Evolutionary conservation across 768 basidiomycete species (phyloP).

Genomic region (Cubamyces lactineus): DNA sequence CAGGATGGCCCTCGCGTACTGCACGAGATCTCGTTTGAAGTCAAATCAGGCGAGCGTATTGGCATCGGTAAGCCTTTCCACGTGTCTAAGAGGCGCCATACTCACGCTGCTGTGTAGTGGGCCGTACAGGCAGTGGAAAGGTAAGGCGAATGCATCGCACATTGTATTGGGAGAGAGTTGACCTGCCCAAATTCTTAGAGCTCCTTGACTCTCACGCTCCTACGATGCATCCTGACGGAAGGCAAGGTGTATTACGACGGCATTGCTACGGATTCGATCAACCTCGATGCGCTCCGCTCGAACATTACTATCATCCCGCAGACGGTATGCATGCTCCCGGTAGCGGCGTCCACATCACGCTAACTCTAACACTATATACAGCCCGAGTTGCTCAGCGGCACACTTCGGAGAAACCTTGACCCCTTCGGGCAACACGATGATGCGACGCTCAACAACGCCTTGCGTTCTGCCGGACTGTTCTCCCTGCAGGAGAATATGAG

Average conservation of each 20-base stretch:
- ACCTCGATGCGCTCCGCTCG: conserved; percentile 54
- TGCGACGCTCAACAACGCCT: conserved; percentile 49
- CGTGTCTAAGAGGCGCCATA: conserved; percentile 4
- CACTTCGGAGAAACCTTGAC: conserved; percentile 61
- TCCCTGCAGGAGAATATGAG: conserved; percentile 39
- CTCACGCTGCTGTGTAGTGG: conserved; percentile 42
- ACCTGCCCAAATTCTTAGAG: conserved; percentile 36
- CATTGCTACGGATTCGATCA: conserved; percentile 47
- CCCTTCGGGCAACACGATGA: conserved; percentile 62
- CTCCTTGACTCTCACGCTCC: conserved; percentile 53
- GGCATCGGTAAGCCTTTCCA: conserved; percentile 48
- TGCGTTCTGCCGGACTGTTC: conserved; percentile 52
- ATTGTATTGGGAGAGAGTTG: background rate
- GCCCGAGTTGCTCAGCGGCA: conserved; percentile 58
- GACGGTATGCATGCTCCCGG: conserved; percentile 39
- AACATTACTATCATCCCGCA: conserved; percentile 66
- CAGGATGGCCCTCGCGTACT: conserved; percentile 60
- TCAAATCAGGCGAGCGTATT: conserved; percentile 60
- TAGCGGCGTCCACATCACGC: background rate
- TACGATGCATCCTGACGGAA: conserved; percentile 56
- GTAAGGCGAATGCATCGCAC: conserved; percentile 25
- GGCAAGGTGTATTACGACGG: conserved; percentile 58
- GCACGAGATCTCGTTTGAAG: conserved; percentile 52
- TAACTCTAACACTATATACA: conserved; percentile 20
- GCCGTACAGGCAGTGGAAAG: conserved; percentile 62